Base-by-base conservation (phyloP, 2,329 filamentous ascomycete species). In the Pyrenophora graminea region DNA sequence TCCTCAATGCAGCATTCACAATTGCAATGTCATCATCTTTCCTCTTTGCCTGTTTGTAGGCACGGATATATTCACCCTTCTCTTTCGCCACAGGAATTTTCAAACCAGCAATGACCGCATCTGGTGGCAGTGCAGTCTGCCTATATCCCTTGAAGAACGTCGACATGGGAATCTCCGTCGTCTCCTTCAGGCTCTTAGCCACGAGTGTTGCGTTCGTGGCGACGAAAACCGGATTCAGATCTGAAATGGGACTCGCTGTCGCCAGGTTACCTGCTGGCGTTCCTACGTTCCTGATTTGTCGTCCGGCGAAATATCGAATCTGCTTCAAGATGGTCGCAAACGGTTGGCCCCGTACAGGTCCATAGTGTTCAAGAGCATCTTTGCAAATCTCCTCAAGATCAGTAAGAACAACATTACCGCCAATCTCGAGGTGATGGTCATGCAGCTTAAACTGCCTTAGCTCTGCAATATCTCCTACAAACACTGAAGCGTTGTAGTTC, bases 1-100 rank as follows among this genome's bases (percentile, higher is more conserved):
- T 80, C 31, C 90, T 84, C 50, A 97, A 74, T 1, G 93, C 91
- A 23, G 89, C 86, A 41, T 95, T 97, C 19, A 97, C 94, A 63
- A 99, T 97, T 2, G 94, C 94, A 69, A 99, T 97, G 69, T 99
- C 94, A 65, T 99, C 94, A 64, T 99, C 94, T 70, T 97, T 97
- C 60, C 94, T 80, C 79, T 99, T 99, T 0, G 94, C 86, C 72
- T 97, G 93, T 75, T 99, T 99, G 75, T 97, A 97, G 1, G 93
- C 87, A 37, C 89, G 84, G 70, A 96, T 88, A 68, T 87, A 91
- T 69, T 97, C 94, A 3, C 89, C 87, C 64, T 87, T 88, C 45
- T 85, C 81, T 2, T 80, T 80, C 0, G 89, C 88, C 2, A 89
- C 77, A 0, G 94, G 94, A 38, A 99, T 90, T n/a, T 88, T 85